Percentiles rank a stretch among this genome's conserved stretches.
Evolutionary conservation across 2,329 filamentous ascomycete genomes (phyloP).

Genomic region (Geosmithia putterillii): DNA sequence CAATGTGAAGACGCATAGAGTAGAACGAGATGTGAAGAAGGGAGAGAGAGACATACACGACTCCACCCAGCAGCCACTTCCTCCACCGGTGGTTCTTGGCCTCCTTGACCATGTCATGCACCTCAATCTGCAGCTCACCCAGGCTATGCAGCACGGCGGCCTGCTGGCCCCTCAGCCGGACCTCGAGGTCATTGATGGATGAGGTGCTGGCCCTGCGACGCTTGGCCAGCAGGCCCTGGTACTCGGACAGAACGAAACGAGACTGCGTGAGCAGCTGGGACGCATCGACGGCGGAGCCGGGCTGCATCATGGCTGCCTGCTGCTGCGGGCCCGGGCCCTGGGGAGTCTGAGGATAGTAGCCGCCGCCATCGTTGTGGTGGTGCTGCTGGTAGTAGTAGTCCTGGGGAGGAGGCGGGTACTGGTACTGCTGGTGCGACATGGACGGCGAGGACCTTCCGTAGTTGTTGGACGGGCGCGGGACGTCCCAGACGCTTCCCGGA

Average conservation of each 20-base stretch:
- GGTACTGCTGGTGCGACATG: neutral
- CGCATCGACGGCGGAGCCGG: neutral
- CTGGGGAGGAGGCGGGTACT: neutral
- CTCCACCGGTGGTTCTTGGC: constrained; percentile 39
- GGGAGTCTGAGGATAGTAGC: no score
- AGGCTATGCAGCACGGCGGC: constrained; percentile 30
- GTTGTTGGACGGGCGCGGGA: constrained; percentile 7
- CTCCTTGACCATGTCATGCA: constrained; percentile 27
- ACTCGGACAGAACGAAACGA: constrained; percentile 22
- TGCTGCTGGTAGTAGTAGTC: neutral
- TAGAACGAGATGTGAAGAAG: neutral
- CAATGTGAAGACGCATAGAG: no score
- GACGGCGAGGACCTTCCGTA: constrained; percentile 6
- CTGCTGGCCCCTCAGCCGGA: constrained; percentile 28
- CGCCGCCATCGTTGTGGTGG: neutral
- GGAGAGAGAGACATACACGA: constrained; percentile 28
- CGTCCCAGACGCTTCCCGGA: constrained; percentile 7
- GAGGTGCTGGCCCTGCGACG: constrained; percentile 14
- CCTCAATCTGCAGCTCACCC: constrained; percentile 27
- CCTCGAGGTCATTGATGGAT: constrained; percentile 22
- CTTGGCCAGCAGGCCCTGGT: constrained; percentile 18
- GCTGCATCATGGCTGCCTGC: neutral
- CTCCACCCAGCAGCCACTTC: constrained; percentile 36
- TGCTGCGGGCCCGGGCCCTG: neutral
- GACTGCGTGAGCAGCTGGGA: constrained; percentile 16